These are phyloP conservation scores for Neoconidiobolus thromboides DNA, from an alignment of 371 early-diverging fungal species.

Conservation along the genomic window DNA sequence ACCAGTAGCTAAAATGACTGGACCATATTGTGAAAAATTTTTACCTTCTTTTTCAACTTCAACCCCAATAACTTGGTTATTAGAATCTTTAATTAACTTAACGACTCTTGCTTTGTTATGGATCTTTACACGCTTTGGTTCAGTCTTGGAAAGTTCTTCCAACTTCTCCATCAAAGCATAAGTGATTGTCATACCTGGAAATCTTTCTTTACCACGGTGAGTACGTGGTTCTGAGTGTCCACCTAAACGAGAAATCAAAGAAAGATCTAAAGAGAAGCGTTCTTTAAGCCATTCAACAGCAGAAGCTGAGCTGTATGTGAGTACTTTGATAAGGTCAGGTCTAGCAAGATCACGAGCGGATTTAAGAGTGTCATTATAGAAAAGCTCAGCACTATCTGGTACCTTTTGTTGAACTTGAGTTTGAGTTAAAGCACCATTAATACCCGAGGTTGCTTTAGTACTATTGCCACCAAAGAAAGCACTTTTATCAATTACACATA, in stretches of 20 bases:
- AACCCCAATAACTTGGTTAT: slow-evolving; percentile 53
- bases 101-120: slow-evolving; percentile 61
- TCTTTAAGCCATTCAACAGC: slow-evolving; percentile 90
- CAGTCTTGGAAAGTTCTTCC: slow-evolving; percentile 46
- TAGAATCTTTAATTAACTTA: slow-evolving; percentile 26
- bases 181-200: slow-evolving; percentile 91
- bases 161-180: slow-evolving; percentile 77
- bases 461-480: slow-evolving; percentile 83
- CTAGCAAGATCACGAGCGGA: slow-evolving; percentile 74
- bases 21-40: slow-evolving; percentile 34
- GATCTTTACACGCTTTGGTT: slow-evolving; percentile 51
- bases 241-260: slow-evolving; percentile 76
- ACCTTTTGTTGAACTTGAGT: slow-evolving; percentile 39
- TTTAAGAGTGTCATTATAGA: slow-evolving; percentile 71
- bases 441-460: slow-evolving; percentile 94
- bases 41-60: slow-evolving; percentile 47
- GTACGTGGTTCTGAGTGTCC: slow-evolving; percentile 78
- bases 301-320: slow-evolving; percentile 63
- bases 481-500: slow-evolving; percentile 73
- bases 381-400: slow-evolving; percentile 69
- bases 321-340: slow-evolving; percentile 66
- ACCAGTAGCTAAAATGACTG: slow-evolving; percentile 89
- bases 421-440: slow-evolving; percentile 81
- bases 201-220: slow-evolving; percentile 85
- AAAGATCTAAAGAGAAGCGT: slow-evolving; percentile 68